Evolutionary conservation across 768 basidiomycete genomes (phyloP), one percentile per base, ranked within the genome.

Genomic region (Tephrocybe sp.): DNA sequence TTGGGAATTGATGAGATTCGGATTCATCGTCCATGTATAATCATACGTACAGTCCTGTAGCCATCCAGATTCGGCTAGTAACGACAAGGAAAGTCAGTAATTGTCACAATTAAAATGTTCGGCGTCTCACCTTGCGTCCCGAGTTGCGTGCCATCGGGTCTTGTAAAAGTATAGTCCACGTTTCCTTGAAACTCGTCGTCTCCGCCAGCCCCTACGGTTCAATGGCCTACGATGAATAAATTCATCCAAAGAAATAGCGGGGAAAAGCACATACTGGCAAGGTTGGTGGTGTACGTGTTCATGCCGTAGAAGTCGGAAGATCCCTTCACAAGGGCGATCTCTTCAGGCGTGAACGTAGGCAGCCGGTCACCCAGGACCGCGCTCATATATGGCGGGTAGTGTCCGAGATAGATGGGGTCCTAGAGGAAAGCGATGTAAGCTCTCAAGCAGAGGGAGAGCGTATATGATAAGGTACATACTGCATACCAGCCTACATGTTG

Each of bases 241-340:
- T 16, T 13, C 19, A 28, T 11, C 34, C 13, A 34, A 34, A 4
- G 32, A 16, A 36, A n/a, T n/a, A n/a, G 5, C 18, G 37, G n/a
- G n/a, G 8, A 53, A 16, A 25, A 18, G 30, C 2, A 64, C 79
- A 55, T 31, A 83, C 83, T 71, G 63, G 75, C 76, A 35, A 86
- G 71, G 55, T 83, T 81, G 6, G 82, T 85, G 5, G 83, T 84
- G 60, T 86, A 86, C 0, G 84, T 83, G 64, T 86, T 86, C 77
- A 85, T 79, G 31, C 84, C 84, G 60, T 84, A 85, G 64, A 86
- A 86, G 60, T 84, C 85, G 4, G 83, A 82, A 1, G 82, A 85
- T 36, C 78, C 80, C 47, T 79, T 78, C 32, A 86, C 80, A 28
- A 86, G 59, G 0, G 69, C 67, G 53, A 76, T 60, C 55, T 87